Evolutionary conservation across 305 asterid genomes (phyloP).

Genomic region (Solanum chacoense): DNA sequence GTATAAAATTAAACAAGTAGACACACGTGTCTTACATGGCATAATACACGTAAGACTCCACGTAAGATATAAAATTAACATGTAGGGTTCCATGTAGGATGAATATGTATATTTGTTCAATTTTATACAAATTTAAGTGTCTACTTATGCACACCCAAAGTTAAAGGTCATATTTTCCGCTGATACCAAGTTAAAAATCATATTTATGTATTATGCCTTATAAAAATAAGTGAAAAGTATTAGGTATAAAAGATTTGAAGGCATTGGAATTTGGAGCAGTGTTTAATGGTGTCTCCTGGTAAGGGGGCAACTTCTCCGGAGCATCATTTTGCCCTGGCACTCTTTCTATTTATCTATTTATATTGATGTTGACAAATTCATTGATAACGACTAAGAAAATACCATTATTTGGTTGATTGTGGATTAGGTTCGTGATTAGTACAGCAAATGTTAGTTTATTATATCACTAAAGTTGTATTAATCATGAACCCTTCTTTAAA

Average conservation of each 20-base stretch:
- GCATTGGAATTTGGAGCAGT: background rate
- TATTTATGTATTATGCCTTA: too few relatives aligned
- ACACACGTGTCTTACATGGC: too few relatives aligned
- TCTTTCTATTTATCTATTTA: background rate
- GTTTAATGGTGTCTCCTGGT: background rate
- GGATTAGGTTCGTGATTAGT: background rate
- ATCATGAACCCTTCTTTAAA: background rate
- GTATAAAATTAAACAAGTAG: too few relatives aligned
- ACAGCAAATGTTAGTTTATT: background rate
- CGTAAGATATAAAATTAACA: too few relatives aligned
- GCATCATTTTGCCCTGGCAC: background rate
- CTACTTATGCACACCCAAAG: too few relatives aligned
- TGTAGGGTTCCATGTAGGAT: too few relatives aligned
- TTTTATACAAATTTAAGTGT: too few relatives aligned
- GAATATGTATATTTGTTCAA: too few relatives aligned
- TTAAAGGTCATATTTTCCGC: background rate
- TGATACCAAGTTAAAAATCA: too few relatives aligned
- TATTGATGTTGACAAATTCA: background rate
- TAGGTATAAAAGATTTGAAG: background rate
- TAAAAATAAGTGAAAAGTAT: too few relatives aligned
- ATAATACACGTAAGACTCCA: too few relatives aligned
- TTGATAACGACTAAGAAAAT: background rate
- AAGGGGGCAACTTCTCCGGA: background rate
- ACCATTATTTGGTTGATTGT: background rate
- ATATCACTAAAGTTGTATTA: background rate